Evolutionary conservation across 768 basidiomycete species (phyloP).

Genomic region (Suillus placidus): DNA sequence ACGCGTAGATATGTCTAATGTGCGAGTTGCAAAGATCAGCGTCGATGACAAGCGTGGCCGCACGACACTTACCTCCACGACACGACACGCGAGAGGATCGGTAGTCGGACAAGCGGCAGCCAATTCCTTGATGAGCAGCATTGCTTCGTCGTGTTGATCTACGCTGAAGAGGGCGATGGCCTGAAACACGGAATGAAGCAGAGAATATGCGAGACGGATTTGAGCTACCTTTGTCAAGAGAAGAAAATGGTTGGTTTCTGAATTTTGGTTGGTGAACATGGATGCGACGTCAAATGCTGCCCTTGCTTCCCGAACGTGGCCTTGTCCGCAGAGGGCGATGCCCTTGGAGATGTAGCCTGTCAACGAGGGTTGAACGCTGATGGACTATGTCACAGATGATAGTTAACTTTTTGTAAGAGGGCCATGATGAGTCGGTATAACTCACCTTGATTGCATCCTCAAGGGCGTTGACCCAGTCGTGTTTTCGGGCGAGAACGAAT

Average conservation of each 20-base stretch:
- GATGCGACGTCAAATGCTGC: neutral
- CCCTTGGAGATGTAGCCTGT: neutral
- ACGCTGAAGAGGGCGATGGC: neutral
- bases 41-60: neutral
- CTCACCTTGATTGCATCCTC: neutral
- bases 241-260: neutral
- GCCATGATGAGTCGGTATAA: neutral
- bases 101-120: neutral
- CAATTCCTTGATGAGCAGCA: neutral
- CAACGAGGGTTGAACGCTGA: neutral
- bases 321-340: neutral
- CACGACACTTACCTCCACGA: neutral
- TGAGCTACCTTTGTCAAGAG: neutral
- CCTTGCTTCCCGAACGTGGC: neutral
- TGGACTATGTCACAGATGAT: neutral
- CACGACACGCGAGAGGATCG: neutral
- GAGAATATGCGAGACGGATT: neutral
- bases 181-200: neutral
- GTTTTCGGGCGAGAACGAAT: neutral
- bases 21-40: neutral
- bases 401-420: neutral
- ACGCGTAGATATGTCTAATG: neutral
- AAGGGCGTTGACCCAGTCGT: neutral
- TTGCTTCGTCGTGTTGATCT: neutral
- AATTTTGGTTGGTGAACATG: neutral